Base-by-base conservation (phyloP, 805 yeast species). In the Suhomyces vadensis region DNA sequence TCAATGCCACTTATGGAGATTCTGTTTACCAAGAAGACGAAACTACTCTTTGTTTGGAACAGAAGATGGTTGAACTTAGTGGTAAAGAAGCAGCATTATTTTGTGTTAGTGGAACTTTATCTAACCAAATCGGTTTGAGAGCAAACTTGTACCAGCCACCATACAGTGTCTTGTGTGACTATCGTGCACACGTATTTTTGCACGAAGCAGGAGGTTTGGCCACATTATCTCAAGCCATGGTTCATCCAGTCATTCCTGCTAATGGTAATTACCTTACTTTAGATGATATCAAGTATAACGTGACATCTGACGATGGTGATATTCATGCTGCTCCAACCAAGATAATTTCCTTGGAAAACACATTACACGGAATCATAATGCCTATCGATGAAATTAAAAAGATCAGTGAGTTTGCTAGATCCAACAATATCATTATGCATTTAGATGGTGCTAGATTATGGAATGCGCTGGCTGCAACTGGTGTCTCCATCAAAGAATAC, bases 401-500 rank as follows among this genome's bases (percentile, higher is more conserved):
- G 44, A 91, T 91, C 54, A 76, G 85, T 35, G 74, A 67, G 33
- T 91, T 87, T 75, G 87, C 92, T 50, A 71, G 74, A 42, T 76
- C 68, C 22, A 73, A 82, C 53, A 73, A 71, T 43, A 65, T 87
- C 43, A 75, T 71, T 44, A 63, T 90, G 53, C 97, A 92, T 58
- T 79, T 90, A 55, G 98, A 91, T 62, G 98, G 97, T 50, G 98
- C 97, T n/a, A 78, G 98, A 55, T 67, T 91, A 40, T 90, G 95
- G 91, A 87, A 87, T 62, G 97, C 97, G n/a, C 72, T 82, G 31
- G 85, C 77, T 9, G 91, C 77, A 21, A 79, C 88, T 7, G 89
- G 86, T 20, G 72, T 86, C 27, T 67, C 88, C 13, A 65, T 90
- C 48, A 66, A 64, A 14, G 87, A 87, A 56, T 89, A 83, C 63